phyloP scores from a whole-genome alignment of 2,329 filamentous ascomycete genomes.

The Plenodomus biglobosus region DNA sequence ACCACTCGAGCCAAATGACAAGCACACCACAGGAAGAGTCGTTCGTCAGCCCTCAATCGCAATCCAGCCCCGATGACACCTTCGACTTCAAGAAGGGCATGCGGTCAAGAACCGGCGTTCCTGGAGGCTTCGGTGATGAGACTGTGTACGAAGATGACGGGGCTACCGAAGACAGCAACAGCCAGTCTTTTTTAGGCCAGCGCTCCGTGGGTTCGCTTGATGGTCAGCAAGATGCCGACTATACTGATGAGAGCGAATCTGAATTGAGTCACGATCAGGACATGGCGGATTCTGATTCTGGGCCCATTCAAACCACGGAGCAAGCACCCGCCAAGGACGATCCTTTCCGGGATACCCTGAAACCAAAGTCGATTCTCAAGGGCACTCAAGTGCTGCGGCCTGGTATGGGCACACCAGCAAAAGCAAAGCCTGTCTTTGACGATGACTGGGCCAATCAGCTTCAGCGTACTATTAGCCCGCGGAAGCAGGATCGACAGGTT shows the following conservation, averaged over 20 bases:
- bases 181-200: slow-evolving; percentile 87
- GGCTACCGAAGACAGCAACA: slow-evolving; percentile 52
- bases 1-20: slow-evolving; percentile 37
- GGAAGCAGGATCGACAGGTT: slow-evolving; percentile 82
- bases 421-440: slow-evolving; percentile 59
- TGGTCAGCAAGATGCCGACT: slow-evolving; percentile 62
- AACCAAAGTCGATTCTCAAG: slow-evolving; percentile 55
- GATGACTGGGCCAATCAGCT: slow-evolving; percentile 94
- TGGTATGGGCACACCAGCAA: slow-evolving; percentile 55
- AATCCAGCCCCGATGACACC: slow-evolving; percentile 56
- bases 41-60: slow-evolving; percentile 43
- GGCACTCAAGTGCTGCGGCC: slow-evolving; percentile 36
- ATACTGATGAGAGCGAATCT: slow-evolving; percentile 67
- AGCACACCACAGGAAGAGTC: slow-evolving; percentile 42
- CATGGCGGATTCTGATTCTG: slow-evolving; percentile 76
- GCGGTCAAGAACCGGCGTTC: slow-evolving; percentile 57
- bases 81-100: slow-evolving; percentile 59
- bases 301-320: slow-evolving; percentile 76
- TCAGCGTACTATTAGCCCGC: slow-evolving; percentile 88
- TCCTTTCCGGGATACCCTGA: slow-evolving; percentile 36
- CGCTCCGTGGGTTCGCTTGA: slow-evolving; percentile 80
- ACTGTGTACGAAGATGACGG: slow-evolving; percentile 57
- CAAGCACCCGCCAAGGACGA: slow-evolving; percentile 52
- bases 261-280: slow-evolving; percentile 70
- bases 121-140: slow-evolving; percentile 77